A percentile compares a stretch with the other conserved stretches of the same genome.
These are phyloP conservation scores for Colletotrichum musicola DNA, from an alignment of 2,329 filamentous ascomycete species.

Conservation along the genomic window DNA sequence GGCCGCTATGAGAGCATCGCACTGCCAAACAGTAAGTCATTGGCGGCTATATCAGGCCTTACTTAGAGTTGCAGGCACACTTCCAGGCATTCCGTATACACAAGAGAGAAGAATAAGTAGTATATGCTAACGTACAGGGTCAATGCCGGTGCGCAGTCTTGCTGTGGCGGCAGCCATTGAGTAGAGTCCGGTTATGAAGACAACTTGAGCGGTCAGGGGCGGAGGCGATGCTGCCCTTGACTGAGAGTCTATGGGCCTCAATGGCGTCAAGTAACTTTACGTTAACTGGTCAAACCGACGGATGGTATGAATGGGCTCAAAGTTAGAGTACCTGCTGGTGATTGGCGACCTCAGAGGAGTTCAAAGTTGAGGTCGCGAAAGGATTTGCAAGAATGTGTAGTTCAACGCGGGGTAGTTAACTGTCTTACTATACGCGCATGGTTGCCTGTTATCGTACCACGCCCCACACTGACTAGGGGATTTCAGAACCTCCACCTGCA, in stretches of 20 bases:
- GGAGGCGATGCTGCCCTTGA: not conserved
- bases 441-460: too few species aligned
- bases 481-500: too few species aligned
- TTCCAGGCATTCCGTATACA: not conserved
- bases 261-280: not conserved
- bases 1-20: constrained; percentile 33
- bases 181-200: constrained; percentile 2
- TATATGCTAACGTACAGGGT: constrained; percentile 7
- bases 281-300: not conserved
- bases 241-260: not conserved
- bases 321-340: too few species aligned
- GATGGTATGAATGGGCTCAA: too few species aligned
- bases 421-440: too few species aligned
- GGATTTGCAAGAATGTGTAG: not conserved
- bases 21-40: constrained; percentile 17
- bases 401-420: too few species aligned
- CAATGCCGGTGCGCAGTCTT: constrained; percentile 13
- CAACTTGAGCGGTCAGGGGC: not conserved
- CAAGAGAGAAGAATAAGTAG: not conserved
- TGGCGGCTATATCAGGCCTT: not conserved
- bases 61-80: not conserved
- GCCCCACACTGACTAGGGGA: too few species aligned
- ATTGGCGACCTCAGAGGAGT: not conserved
- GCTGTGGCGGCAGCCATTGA: not conserved
- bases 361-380: not conserved